Percentiles rank a stretch among this genome's conserved stretches.
phyloP scores from a whole-genome alignment of 1,284 basidiomycete genomes.

The Nidula niveotomentosa region DNA sequence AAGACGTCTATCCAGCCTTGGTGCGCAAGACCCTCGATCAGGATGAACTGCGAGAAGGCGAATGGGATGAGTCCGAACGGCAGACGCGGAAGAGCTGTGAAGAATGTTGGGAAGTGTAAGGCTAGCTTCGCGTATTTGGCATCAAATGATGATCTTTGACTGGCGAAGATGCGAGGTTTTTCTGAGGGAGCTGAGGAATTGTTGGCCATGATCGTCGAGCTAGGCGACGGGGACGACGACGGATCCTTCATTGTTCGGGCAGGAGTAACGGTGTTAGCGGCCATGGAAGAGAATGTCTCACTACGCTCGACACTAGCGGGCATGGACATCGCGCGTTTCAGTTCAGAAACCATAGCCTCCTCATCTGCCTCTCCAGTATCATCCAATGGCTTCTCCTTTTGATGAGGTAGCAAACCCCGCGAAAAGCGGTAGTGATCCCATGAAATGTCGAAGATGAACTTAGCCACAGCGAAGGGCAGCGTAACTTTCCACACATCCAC shows the following conservation, averaged over 20 bases:
- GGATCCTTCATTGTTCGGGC: neutral
- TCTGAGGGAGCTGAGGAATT: neutral
- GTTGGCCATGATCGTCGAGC: neutral
- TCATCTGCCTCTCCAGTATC: slow-evolving; percentile 11
- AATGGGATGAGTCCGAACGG: slow-evolving; percentile 88
- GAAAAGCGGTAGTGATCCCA: slow-evolving; percentile 55
- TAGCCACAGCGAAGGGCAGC: slow-evolving; percentile 81
- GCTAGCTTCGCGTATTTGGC: slow-evolving; percentile 22
- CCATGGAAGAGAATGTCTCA: slow-evolving; percentile 13
- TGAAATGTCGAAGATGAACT: slow-evolving; percentile 65
- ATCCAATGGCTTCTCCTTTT: slow-evolving; percentile 1
- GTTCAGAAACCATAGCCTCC: slow-evolving; percentile 18
- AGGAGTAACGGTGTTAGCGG: slow-evolving; percentile 7
- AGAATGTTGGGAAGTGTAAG: slow-evolving; percentile 71
- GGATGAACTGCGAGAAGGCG: slow-evolving; percentile 94
- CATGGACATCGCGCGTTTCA: slow-evolving; percentile 24
- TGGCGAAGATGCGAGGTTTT: slow-evolving; percentile 11
- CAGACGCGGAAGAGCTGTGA: slow-evolving; percentile 67
- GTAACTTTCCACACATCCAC: slow-evolving; percentile 82
- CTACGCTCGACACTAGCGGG: slow-evolving; percentile 11
- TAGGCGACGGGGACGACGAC: neutral
- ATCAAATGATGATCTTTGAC: slow-evolving; percentile 17
- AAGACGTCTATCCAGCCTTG: slow-evolving; percentile 95
- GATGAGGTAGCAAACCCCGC: slow-evolving; percentile 18
- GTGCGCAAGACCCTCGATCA: slow-evolving; percentile 82